Conservation (phyloP, 345 rosid species). For the Eucalyptus albens region DNA sequence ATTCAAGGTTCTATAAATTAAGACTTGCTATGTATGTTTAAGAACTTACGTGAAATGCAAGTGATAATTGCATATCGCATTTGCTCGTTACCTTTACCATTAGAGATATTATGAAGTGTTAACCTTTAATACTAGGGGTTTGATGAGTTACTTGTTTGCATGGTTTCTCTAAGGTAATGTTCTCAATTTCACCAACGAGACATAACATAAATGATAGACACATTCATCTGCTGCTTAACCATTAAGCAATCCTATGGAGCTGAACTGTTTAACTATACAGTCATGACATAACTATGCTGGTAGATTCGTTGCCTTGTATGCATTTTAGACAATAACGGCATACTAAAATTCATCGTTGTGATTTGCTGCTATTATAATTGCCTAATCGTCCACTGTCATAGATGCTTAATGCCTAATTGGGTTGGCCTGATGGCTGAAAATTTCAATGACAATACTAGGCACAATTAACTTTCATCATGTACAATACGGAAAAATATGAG, state of each 20-base stretch:
- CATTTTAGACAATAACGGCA: not conserved
- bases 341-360: not conserved
- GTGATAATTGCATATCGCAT: not conserved
- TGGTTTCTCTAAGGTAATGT: not conserved
- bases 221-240: not conserved
- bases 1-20: not conserved
- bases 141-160: not conserved
- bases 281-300: not conserved
- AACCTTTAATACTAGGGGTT: not conserved
- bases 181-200: not conserved
- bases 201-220: not conserved
- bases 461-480: not conserved
- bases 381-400: not conserved
- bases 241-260: not conserved
- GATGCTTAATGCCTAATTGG: not conserved
- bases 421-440: not conserved
- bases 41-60: not conserved
- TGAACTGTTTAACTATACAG: not conserved
- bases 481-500: not conserved
- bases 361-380: not conserved
- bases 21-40: not conserved
- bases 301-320: not conserved
- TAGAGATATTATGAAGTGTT: not conserved
- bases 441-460: not conserved
- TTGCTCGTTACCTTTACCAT: not conserved